Evolutionary conservation across 257 asterid genomes (phyloP), one percentile per base, ranked within the genome.

Genomic region (Solanum ahanhuiri): DNA sequence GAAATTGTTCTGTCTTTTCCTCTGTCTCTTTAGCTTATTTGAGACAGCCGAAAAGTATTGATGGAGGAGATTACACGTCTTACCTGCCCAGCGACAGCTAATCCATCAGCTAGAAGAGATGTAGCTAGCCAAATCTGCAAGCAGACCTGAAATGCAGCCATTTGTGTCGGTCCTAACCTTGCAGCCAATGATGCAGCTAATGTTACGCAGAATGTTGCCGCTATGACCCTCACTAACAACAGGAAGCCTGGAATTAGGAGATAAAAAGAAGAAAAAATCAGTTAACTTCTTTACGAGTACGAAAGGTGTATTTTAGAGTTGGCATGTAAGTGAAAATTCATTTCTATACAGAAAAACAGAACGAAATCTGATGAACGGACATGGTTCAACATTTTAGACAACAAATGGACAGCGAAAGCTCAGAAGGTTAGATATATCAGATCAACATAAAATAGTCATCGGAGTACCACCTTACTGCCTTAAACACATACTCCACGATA

Each of bases 91-190:
- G 98, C 93, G 20, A 95, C 96, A 7, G 98, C 98, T 70, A 95
- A 89, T 20, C 97, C 98, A 39, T 95, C 98, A 22, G 98, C 98
- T 35, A 95, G 88, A 87, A 93, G 95, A 58, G 98, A 95, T 17
- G 96, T 88, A 39, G 98, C 96, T 2, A 95, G 89, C 98, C 98
- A 95, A 60, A 95, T 90, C 90, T 95, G 98, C 91, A 94, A 88
- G 92, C 98, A 95, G 81, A 95, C 93, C 83, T 95, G 98, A 85
- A 95, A 95, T 14, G 98, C 98, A 81, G 98, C 98, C 98, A 95
- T 94, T 81, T 93, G 89, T 20, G 92, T 93, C 1, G 98, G 33
- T 67, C 98, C 98, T 31, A 89, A 91, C 60, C 95, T 89, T 9
- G 98, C 98, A 34, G 98, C 98, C 91, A 91, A 57, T 14, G 98